Conservation (phyloP, 805 yeast species). For the Starmerella cellae region DNA sequence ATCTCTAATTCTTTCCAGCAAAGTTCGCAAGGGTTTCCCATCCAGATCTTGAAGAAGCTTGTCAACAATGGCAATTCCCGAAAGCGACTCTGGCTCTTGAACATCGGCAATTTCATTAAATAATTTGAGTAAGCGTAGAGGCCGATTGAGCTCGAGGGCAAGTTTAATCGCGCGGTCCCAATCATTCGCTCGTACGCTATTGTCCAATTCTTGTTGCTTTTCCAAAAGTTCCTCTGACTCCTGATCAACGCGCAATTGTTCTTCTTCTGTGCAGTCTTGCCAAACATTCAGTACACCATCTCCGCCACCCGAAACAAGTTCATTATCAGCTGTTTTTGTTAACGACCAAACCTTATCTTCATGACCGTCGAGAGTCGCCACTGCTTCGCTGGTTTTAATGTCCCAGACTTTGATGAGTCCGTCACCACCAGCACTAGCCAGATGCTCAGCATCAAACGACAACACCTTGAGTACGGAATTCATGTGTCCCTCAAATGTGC, state of each 20-base stretch:
- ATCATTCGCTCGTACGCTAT: conserved; percentile 54
- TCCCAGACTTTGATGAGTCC: conserved; percentile 92
- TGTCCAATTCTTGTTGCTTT: conserved; percentile 75
- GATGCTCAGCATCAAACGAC: conserved; percentile 44
- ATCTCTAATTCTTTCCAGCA: conserved; percentile 70
- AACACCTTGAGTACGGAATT: conserved; percentile 77
- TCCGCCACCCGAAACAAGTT: conserved; percentile 79
- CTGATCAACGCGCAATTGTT: conserved; percentile 36
- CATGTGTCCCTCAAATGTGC: conserved; percentile 88
- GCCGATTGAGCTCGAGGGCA: conserved; percentile 79
- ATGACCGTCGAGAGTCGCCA: conserved; percentile 78
- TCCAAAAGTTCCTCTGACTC: conserved; percentile 56
- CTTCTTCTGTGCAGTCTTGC: conserved; percentile 76
- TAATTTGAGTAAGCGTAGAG: conserved; percentile 74
- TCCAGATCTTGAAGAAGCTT: conserved; percentile 43
- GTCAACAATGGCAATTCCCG: conserved; percentile 54
- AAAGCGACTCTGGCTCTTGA: conserved; percentile 35
- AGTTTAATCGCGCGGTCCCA: conserved; percentile 82
- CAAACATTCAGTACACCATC: conserved; percentile 85
- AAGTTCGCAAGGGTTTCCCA: conserved; percentile 42
- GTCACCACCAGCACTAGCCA: conserved; percentile 76
- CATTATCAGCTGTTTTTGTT: conserved; percentile 52
- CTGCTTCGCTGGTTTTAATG: conserved; percentile 55
- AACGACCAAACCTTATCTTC: conserved; percentile 92
- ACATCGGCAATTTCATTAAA: conserved; percentile 43